phyloP scores from a whole-genome alignment of 306 rosid genomes.

The Geum urbanum region DNA sequence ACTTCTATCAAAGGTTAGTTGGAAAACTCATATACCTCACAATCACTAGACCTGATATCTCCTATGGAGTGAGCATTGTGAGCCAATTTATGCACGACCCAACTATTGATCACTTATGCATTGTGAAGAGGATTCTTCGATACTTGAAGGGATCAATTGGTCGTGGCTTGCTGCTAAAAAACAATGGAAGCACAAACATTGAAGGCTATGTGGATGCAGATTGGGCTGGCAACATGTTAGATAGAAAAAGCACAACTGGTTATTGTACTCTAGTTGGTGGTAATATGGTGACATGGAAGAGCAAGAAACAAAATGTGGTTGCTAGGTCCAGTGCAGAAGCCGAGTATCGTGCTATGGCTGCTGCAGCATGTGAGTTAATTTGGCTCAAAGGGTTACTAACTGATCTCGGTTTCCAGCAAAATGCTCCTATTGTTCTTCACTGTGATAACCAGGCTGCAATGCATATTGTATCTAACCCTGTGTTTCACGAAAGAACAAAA shows the following conservation, averaged over 20 bases:
- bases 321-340: background rate
- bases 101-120: background rate
- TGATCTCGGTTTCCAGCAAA: background rate
- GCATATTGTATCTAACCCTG: background rate
- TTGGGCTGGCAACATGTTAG: background rate
- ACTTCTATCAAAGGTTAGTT: background rate
- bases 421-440: background rate
- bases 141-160: background rate
- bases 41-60: too few species aligned
- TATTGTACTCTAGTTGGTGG: slow-evolving; percentile 6
- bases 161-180: background rate
- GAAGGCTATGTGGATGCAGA: background rate
- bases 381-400: background rate
- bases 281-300: slow-evolving; percentile 1
- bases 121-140: background rate
- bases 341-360: background rate
- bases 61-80: too few species aligned
- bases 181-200: background rate
- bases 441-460: background rate
- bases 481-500: background rate
- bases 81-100: slow-evolving; percentile 1
- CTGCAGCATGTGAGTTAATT: background rate
- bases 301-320: background rate
- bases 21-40: background rate
- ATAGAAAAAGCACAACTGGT: background rate